Evolutionary conservation across 2,329 filamentous ascomycete species (phyloP).

Genomic region (Cercospora citrullina): DNA sequence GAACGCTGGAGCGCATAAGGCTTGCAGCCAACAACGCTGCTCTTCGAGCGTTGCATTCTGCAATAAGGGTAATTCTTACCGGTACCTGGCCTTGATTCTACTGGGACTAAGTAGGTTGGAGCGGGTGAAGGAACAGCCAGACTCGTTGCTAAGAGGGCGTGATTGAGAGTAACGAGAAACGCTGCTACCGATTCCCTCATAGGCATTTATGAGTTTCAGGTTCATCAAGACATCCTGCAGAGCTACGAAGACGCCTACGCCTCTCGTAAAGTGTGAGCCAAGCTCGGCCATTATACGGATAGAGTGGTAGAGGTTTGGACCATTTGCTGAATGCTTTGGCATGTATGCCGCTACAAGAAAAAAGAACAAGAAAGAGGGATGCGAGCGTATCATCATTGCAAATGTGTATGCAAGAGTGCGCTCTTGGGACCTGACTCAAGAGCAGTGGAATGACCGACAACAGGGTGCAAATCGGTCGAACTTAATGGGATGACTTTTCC

Average conservation of each 20-base stretch:
- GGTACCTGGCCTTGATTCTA: neutral
- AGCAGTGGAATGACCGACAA: neutral
- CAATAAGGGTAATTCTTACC: neutral
- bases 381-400: neutral
- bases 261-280: slow-evolving; percentile 37
- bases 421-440: neutral
- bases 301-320: slow-evolving; percentile 49
- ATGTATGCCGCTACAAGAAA: neutral
- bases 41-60: neutral
- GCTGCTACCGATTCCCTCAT: neutral
- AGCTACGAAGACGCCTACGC: neutral
- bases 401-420: neutral
- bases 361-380: neutral
- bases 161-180: neutral
- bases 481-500: too few relatives aligned
- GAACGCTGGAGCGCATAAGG: neutral
- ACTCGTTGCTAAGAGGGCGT: neutral
- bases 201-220: neutral
- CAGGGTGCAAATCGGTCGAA: too few relatives aligned
- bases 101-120: neutral
- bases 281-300: slow-evolving; percentile 42
- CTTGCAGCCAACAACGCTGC: neutral
- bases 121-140: neutral
- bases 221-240: neutral
- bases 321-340: slow-evolving; percentile 30